phyloP scores from a whole-genome alignment of 2,329 filamentous ascomycete genomes.

The Colletotrichum higginsianum region DNA sequence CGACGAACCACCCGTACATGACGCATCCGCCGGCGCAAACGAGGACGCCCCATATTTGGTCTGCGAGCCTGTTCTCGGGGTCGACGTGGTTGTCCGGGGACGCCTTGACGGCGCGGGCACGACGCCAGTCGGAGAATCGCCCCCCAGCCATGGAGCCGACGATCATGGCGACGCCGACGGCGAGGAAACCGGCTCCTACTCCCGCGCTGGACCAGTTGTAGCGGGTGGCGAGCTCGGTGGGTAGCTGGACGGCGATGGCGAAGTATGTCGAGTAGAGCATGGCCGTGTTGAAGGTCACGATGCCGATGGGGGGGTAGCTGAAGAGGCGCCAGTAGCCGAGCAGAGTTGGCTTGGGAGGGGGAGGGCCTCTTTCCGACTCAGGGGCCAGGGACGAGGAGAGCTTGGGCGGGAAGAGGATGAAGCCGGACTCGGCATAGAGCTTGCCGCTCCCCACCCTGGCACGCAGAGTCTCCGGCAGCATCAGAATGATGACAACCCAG shows the following conservation, averaged over 20 bases:
- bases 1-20: constrained; percentile 59
- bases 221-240: constrained; percentile 48
- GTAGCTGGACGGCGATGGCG: constrained; percentile 50
- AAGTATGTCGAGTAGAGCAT: constrained; percentile 53
- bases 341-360: constrained; percentile 49
- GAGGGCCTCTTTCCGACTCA: constrained; percentile 46
- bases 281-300: constrained; percentile 52
- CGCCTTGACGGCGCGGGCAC: constrained; percentile 43
- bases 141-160: constrained; percentile 55
- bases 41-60: constrained; percentile 58
- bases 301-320: constrained; percentile 51
- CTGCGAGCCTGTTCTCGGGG: constrained; percentile 56
- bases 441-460: constrained; percentile 60
- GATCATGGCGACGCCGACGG: constrained; percentile 44
- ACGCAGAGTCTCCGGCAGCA: constrained; percentile 62
- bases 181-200: constrained; percentile 55
- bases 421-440: constrained; percentile 43
- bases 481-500: constrained; percentile 49
- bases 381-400: constrained; percentile 46
- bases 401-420: constrained; percentile 45
- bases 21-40: constrained; percentile 54
- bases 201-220: constrained; percentile 54
- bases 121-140: constrained; percentile 55
- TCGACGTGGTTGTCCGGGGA: constrained; percentile 45
- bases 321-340: constrained; percentile 49